These are phyloP conservation scores for Sporobolomyces roseus DNA, from an alignment of 768 basidiomycete genomes.

Conservation along the genomic window DNA sequence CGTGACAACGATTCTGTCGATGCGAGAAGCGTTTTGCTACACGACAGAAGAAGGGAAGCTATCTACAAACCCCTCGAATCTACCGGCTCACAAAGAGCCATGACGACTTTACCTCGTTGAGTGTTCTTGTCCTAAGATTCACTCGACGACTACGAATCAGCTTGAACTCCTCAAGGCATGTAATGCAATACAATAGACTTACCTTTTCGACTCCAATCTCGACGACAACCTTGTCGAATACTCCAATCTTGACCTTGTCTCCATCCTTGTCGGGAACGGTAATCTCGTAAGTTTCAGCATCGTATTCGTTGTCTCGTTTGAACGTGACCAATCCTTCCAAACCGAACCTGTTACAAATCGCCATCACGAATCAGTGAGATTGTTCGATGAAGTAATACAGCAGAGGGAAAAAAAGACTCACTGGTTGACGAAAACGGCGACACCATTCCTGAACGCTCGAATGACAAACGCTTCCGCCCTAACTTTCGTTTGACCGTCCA, in stretches of 20 bases:
- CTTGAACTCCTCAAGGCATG: no score
- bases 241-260: constrained; percentile 63
- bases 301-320: constrained; percentile 81
- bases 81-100: constrained; percentile 34
- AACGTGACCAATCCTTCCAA: constrained; percentile 92
- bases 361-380: neutral
- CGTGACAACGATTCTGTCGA: no score
- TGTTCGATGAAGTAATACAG: neutral
- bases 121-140: constrained; percentile 37
- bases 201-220: constrained; percentile 86
- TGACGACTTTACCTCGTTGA: constrained; percentile 40
- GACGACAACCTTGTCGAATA: constrained; percentile 92
- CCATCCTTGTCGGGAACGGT: constrained; percentile 56
- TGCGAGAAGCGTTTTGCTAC: neutral
- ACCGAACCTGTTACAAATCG: constrained; percentile 61
- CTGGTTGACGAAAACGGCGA: constrained; percentile 95
- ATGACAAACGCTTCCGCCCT: constrained; percentile 88
- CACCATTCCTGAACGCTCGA: constrained; percentile 84
- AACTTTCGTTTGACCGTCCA: constrained; percentile 52
- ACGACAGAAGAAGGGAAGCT: neutral
- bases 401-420: constrained; percentile 46
- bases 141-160: neutral
- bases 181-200: neutral
- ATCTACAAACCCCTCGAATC: constrained; percentile 21
- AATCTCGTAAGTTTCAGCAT: constrained; percentile 84